These are phyloP conservation scores for Annona squamosa DNA, from an alignment of 164 flowering plant species.

Conservation along the genomic window DNA sequence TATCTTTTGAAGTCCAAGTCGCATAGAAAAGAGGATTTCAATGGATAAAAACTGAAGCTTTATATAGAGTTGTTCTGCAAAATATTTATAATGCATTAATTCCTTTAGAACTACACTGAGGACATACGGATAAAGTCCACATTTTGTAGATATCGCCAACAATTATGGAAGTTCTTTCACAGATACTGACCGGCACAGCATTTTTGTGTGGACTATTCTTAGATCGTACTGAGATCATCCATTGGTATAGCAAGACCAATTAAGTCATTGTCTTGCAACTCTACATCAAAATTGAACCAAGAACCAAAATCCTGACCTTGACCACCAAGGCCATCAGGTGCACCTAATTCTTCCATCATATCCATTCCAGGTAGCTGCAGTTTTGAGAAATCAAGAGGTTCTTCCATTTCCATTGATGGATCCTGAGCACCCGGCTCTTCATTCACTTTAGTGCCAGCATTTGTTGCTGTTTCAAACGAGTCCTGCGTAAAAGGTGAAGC, in stretches of 20 bases:
- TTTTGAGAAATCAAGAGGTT: constrained; percentile 31
- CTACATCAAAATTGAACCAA: constrained; percentile 52
- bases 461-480: constrained; percentile 19
- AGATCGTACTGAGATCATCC: constrained; percentile 68
- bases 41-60: not conserved
- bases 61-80: not conserved
- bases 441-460: constrained; percentile 17
- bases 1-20: not conserved
- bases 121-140: not conserved
- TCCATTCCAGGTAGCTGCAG: constrained; percentile 39
- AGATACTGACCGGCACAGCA: constrained; percentile 23
- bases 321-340: constrained; percentile 28
- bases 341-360: constrained; percentile 41
- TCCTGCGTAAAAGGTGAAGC: constrained; percentile 19
- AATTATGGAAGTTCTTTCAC: constrained; percentile 20
- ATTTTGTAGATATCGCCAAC: constrained; percentile 20
- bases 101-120: not conserved
- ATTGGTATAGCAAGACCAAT: constrained; percentile 64
- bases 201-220: constrained; percentile 17
- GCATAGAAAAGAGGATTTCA: not conserved
- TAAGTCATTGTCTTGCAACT: constrained; percentile 49
- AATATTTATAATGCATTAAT: too few relatives aligned
- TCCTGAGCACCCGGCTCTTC: constrained; percentile 22
- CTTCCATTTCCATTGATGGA: constrained; percentile 30
- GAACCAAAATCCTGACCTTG: constrained; percentile 38